Percentiles rank a stretch among this genome's conserved stretches.
Conservation (phyloP, 108 stramenopile genomes). For the Seminavis robusta region DNA sequence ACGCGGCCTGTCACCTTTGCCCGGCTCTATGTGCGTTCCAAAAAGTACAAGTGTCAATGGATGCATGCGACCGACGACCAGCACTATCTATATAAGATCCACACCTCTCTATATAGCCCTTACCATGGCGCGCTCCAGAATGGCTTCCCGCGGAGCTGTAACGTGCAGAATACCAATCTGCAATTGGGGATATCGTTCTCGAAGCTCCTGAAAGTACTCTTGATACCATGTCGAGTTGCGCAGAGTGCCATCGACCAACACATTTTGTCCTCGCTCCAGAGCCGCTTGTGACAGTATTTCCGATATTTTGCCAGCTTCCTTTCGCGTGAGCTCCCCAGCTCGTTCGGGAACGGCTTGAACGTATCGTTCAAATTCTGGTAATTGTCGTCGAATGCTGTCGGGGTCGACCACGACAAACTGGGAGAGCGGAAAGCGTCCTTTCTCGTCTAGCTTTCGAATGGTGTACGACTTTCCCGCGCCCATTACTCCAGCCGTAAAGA, state of each 20-base stretch:
- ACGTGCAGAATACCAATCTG: constrained; percentile 72
- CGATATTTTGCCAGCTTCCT: constrained; percentile 67
- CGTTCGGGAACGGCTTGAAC: constrained; percentile 23
- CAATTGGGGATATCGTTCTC: constrained; percentile 32
- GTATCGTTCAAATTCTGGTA: constrained; percentile 63
- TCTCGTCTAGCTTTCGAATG: constrained; percentile 34
- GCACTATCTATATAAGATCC: too few relatives aligned
- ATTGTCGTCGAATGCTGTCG: constrained; percentile 54
- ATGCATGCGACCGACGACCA: not conserved
- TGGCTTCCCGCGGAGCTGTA: constrained; percentile 47
- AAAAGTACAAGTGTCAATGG: not conserved
- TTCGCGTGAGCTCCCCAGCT: constrained; percentile 61
- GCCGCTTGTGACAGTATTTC: constrained; percentile 66
- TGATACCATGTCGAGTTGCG: constrained; percentile 76
- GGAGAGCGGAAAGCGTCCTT: constrained; percentile 57
- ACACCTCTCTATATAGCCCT: not conserved
- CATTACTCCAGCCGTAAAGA: constrained; percentile 87
- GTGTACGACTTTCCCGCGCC: constrained; percentile 80
- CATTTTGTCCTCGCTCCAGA: constrained; percentile 54
- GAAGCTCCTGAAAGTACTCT: constrained; percentile 53
- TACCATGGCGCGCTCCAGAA: constrained; percentile 52
- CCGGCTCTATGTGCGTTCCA: constrained; percentile 12
- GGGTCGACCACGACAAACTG: constrained; percentile 70
- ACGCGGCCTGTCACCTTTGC: constrained; percentile 51
- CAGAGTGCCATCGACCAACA: constrained; percentile 83